Percentiles rank a stretch among this genome's conserved stretches.
phyloP scores from a whole-genome alignment of 225 moss, liverwort and hornwort genomes.

The Climacium dendroides region DNA sequence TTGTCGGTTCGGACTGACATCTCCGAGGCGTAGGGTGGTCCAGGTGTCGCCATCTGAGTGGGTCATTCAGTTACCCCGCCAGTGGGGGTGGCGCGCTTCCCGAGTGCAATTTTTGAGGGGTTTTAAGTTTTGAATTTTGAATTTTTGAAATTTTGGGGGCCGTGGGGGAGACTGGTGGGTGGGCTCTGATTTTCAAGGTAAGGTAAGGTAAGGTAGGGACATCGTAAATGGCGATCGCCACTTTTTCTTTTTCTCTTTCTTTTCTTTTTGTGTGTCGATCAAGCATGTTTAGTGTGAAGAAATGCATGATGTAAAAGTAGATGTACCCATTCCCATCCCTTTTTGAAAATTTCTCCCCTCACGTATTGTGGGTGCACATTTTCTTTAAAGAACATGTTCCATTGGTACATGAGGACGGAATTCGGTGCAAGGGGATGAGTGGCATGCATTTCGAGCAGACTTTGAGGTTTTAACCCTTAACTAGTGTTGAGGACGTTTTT shows the following conservation, averaged over 20 bases:
- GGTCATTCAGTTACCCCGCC: not conserved
- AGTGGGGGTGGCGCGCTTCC: not conserved
- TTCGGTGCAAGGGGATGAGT: not conserved
- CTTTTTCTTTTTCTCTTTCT: too few relatives aligned
- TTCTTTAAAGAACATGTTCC: fast-evolving
- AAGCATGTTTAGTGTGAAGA: not conserved
- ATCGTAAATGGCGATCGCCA: not conserved
- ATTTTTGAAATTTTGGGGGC: not conserved
- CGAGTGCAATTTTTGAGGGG: not conserved
- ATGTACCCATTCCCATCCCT: fast-evolving
- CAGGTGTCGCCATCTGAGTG: not conserved
- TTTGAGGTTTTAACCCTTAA: too few relatives aligned
- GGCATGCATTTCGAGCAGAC: too few relatives aligned
- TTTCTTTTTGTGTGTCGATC: too few relatives aligned
- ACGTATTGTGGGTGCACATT: fast-evolving
- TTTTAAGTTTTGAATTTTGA: not conserved
- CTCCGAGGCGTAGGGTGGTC: not conserved
- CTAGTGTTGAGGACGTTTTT: too few relatives aligned
- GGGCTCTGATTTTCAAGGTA: not conserved
- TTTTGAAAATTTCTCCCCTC: not conserved
- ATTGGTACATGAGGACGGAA: fast-evolving
- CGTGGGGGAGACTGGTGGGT: not conserved
- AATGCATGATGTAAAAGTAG: not conserved
- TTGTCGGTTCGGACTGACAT: not conserved
- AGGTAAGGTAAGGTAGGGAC: not conserved